Evolutionary conservation across 2,329 filamentous ascomycete genomes (phyloP).

Genomic region (Aspergillus unguis): DNA sequence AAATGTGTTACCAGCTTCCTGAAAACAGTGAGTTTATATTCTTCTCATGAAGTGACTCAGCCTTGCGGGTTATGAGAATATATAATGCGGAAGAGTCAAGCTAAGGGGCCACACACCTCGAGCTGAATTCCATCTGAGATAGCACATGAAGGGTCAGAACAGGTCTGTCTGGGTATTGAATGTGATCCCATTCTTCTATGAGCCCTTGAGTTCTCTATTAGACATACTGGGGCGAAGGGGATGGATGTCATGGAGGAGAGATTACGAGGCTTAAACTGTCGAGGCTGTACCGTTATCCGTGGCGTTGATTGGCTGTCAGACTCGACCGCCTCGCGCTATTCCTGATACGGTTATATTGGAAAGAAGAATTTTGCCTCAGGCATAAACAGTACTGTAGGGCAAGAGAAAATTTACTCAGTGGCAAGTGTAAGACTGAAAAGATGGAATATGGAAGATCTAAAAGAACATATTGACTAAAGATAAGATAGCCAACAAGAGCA

Average conservation of each 20-base stretch:
- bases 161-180: not conserved
- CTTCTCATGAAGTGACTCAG: not conserved
- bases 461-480: not conserved
- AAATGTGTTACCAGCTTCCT: conserved; percentile 1
- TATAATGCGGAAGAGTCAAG: not conserved
- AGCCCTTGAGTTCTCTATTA: not conserved
- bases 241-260: conserved; percentile 1
- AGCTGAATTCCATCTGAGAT: not conserved
- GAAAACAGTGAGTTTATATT: not conserved
- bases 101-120: not conserved
- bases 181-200: not conserved
- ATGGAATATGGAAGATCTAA: no score
- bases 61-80: not conserved
- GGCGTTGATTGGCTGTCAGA: conserved; percentile 1
- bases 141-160: not conserved
- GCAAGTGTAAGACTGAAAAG: no score
- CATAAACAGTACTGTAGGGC: no score
- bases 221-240: not conserved
- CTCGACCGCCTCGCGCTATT: conserved; percentile 9
- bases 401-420: no score
- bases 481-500: not conserved
- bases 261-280: not conserved
- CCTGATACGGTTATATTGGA: conserved; percentile 2
- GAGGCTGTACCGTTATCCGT: not conserved
- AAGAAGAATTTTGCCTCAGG: no score